Evolutionary conservation across 192 early-diverging fungal species (phyloP).

Genomic region (Backusella westeae): DNA sequence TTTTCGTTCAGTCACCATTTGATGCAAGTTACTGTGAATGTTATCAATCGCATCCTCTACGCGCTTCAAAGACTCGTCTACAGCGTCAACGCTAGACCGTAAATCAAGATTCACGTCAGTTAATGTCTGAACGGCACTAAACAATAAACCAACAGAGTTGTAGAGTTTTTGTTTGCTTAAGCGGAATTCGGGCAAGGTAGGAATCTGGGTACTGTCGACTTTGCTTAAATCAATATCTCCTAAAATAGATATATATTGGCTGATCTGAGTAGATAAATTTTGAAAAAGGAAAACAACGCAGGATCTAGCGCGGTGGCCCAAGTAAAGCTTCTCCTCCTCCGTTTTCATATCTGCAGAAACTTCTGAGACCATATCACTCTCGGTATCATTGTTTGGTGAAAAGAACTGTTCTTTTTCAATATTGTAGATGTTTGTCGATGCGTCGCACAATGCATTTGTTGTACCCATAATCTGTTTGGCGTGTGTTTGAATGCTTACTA

Average conservation of each 20-base stretch:
- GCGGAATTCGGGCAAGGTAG: slow-evolving; percentile 19
- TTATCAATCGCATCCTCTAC: slow-evolving; percentile 22
- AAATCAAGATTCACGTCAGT: slow-evolving; percentile 16
- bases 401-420: background rate
- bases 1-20: slow-evolving; percentile 27
- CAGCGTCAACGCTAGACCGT: background rate
- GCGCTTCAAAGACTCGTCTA: slow-evolving; percentile 11
- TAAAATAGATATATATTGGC: slow-evolving; percentile 26
- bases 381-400: background rate
- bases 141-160: slow-evolving; percentile 28
- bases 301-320: slow-evolving; percentile 2
- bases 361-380: background rate
- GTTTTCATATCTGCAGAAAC: background rate
- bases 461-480: slow-evolving; percentile 31
- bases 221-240: slow-evolving; percentile 24
- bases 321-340: background rate
- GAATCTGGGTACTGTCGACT: slow-evolving; percentile 10
- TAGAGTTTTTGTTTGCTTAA: slow-evolving; percentile 35
- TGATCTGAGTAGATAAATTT: slow-evolving; percentile 23
- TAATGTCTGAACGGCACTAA: slow-evolving; percentile 26
- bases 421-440: slow-evolving; percentile 16
- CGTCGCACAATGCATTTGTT: slow-evolving; percentile 21
- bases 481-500: slow-evolving; percentile 28
- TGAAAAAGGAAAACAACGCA: slow-evolving; percentile 19
- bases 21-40: slow-evolving; percentile 20